Evolutionary conservation across 164 flowering plant genomes (phyloP).

Genomic region (Protea cynaroides): DNA sequence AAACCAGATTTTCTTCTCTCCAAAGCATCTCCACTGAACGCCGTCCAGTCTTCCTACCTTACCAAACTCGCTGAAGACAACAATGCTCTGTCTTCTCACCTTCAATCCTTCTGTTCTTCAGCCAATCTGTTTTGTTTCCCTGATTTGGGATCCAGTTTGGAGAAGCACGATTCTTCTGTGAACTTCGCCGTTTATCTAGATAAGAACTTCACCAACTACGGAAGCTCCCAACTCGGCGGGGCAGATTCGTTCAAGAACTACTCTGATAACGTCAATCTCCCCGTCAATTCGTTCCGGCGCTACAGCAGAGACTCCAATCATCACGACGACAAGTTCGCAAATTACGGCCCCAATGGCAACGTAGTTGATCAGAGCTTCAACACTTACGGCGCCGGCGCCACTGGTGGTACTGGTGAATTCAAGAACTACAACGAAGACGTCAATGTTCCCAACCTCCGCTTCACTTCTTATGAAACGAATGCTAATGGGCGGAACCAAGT

Average conservation of each 20-base stretch:
- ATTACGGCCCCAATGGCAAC: slow-evolving; percentile 53
- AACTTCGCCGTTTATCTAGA: slow-evolving; percentile 37
- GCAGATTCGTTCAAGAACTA: slow-evolving; percentile 69
- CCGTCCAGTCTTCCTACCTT: slow-evolving; percentile 33
- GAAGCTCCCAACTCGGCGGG: slow-evolving; percentile 38
- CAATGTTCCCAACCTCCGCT: slow-evolving; percentile 59
- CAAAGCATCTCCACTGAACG: slow-evolving; percentile 58
- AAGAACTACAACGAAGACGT: slow-evolving; percentile 36
- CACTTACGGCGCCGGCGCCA: slow-evolving; percentile 42
- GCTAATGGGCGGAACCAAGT: slow-evolving; percentile 35
- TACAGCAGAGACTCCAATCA: slow-evolving; percentile 52
- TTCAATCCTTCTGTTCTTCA: slow-evolving; percentile 56
- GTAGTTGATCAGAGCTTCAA: slow-evolving; percentile 50
- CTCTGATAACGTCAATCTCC: slow-evolving; percentile 49
- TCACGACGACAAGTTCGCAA: slow-evolving; percentile 48
- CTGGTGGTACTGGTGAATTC: slow-evolving; percentile 69
- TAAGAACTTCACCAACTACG: slow-evolving; percentile 81
- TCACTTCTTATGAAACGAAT: slow-evolving; percentile 48
- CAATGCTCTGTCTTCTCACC: slow-evolving; percentile 39
- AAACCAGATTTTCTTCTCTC: slow-evolving; percentile 24
- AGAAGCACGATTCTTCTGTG: slow-evolving; percentile 34
- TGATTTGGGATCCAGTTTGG: slow-evolving; percentile 39
- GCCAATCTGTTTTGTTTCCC: slow-evolving; percentile 81
- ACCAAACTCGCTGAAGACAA: slow-evolving; percentile 45
- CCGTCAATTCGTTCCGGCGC: slow-evolving; percentile 41